These are phyloP conservation scores for Murraya paniculata DNA, from an alignment of 345 rosid species.

Conservation along the genomic window DNA sequence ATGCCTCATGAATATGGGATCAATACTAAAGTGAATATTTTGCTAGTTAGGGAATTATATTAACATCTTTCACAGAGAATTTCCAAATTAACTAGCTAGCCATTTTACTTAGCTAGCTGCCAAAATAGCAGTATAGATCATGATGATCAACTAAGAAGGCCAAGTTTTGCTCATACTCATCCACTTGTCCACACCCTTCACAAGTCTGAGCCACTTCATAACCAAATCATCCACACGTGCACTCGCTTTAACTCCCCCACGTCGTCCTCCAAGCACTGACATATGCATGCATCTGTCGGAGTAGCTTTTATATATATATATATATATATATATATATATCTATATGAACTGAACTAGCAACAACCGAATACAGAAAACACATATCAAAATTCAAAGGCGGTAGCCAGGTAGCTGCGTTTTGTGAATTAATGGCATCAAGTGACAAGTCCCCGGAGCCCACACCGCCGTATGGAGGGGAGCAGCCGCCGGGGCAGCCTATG, in stretches of 20 bases:
- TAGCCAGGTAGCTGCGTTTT: background rate
- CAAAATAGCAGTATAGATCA: background rate
- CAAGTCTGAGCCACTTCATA: slow-evolving; percentile 20
- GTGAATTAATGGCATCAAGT: slow-evolving; percentile 33
- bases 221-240: slow-evolving; percentile 22
- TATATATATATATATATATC: background rate
- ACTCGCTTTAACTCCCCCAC: slow-evolving; percentile 10
- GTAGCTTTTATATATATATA: background rate
- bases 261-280: background rate
- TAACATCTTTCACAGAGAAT: background rate
- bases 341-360: background rate
- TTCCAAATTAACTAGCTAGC: background rate
- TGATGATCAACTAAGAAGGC: background rate
- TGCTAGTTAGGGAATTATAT: background rate
- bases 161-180: background rate
- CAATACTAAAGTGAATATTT: too few species aligned
- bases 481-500: slow-evolving; percentile 52
- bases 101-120: background rate
- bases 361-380: background rate
- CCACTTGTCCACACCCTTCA: slow-evolving; percentile 22
- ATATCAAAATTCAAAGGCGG: background rate
- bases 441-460: slow-evolving; percentile 28
- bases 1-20: too few species aligned
- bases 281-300: background rate
- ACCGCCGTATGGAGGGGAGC: slow-evolving; percentile 17